Evolutionary conservation across 2,329 filamentous ascomycete genomes (phyloP), one percentile per base, ranked within the genome.

Genomic region (Seiridium unicorne): DNA sequence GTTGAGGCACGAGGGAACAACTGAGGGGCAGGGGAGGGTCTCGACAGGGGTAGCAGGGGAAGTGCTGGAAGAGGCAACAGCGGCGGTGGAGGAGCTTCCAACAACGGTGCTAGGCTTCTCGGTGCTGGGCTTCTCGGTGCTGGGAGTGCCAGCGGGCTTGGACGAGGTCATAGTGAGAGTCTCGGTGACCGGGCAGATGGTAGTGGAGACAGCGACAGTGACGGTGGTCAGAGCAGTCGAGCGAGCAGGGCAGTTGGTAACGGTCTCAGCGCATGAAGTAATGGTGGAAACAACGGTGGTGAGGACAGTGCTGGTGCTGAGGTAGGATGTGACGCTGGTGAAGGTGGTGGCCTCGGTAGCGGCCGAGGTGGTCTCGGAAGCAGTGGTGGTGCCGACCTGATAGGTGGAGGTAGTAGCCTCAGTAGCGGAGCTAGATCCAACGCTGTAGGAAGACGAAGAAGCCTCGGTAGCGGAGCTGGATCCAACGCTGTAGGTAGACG

Each of bases 1-100:
- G 85, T 94, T 95, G 78, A 98, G 80, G 82, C 94, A 98, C 72
- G 87, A 87, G 64, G 94, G 93, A 55, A 97, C 89, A 53, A 93
- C 84, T 34, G 81, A 77, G 60, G 93, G 92, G 77, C 87, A 86
- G 60, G 81, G 78, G 47, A 83, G 76, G 42, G 81, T 79, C 71
- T 77, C 72, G 10, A 76, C 71, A 51, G 81, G 74, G 44, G 67
- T 66, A 44, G 74, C 62, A 34, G 73, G 68, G 51, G 59, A 61
- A 60, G 64, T 68, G 48, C 66, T 68, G 48, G 74, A 74, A 60
- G 71, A 66, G 31, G 68, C 61, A 55, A 64, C 60, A 31, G 61
- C 63, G 18, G 18, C 18, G 42, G 71, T 72, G 42, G 77, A 74
- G 5, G 38, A 42, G 38, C 38, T 55, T 46, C 60, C 54, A n/a